Evolutionary conservation across 306 rosid species (phyloP).

Genomic region (Lagenaria siceraria): DNA sequence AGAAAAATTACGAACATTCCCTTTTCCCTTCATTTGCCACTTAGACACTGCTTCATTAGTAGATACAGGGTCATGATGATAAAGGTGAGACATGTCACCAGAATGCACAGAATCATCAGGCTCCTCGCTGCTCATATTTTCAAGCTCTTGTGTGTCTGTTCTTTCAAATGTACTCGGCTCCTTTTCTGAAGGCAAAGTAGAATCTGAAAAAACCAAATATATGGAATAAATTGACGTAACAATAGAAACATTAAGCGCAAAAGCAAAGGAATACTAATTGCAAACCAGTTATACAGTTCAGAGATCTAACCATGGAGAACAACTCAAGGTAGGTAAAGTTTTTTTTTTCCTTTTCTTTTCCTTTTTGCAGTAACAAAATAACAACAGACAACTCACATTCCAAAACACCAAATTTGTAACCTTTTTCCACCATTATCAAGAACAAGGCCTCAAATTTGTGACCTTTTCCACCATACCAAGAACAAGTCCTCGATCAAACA

Average conservation of each 20-base stretch:
- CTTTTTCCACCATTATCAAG: not conserved
- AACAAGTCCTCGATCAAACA: not conserved
- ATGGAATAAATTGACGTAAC: not conserved
- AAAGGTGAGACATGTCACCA: constrained; percentile 56
- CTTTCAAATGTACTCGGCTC: constrained; percentile 35
- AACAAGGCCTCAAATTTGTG: too few species aligned
- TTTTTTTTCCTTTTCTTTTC: not conserved
- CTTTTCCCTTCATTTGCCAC: constrained; percentile 90
- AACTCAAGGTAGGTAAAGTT: not conserved
- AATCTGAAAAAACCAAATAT: constrained; percentile 10
- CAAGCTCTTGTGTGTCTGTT: constrained; percentile 40
- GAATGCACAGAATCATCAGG: constrained; percentile 54
- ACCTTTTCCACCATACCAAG: too few species aligned
- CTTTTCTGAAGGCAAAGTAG: constrained; percentile 33
- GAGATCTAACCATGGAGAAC: constrained; percentile 1
- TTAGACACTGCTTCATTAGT: constrained; percentile 76
- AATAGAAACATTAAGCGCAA: not conserved
- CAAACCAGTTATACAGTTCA: not conserved
- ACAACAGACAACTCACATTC: not conserved
- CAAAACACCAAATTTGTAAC: not conserved
- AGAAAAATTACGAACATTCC: constrained; percentile 65
- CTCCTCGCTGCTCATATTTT: constrained; percentile 59
- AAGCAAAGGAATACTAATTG: not conserved
- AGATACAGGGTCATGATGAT: constrained; percentile 37
- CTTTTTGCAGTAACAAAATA: not conserved